Conservation (phyloP, 306 rosid genomes). For the Prunus padus region DNA sequence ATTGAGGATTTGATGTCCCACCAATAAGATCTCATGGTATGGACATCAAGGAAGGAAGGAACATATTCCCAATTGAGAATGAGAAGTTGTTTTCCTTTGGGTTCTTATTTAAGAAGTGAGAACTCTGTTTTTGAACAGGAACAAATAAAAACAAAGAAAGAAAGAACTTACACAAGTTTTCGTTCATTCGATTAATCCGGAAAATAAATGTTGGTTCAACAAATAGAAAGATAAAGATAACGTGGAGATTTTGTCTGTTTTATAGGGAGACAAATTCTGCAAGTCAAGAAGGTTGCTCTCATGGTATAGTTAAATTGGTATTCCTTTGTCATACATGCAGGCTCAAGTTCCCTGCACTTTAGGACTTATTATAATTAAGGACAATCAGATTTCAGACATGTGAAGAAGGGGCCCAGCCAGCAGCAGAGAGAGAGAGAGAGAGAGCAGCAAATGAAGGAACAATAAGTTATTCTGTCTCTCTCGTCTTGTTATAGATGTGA, state of each 20-base stretch:
- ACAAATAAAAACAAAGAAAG: neutral
- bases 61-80: neutral
- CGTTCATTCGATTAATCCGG: neutral
- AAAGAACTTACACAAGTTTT: neutral
- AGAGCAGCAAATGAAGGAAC: constrained; percentile 3
- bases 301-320: constrained; percentile 11
- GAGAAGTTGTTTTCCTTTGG: neutral
- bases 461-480: neutral
- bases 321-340: constrained; percentile 25
- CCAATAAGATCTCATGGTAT: neutral
- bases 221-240: constrained; percentile 10
- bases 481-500: neutral
- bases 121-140: neutral
- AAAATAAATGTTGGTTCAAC: constrained; percentile 6
- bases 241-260: constrained; percentile 37
- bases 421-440: no score
- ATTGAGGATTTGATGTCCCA: neutral
- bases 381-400: constrained; percentile 38
- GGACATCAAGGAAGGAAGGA: no score
- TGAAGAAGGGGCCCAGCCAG: constrained; percentile 40
- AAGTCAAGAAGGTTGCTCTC: constrained; percentile 39
- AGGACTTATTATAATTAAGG: constrained; percentile 21
- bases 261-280: constrained; percentile 36
- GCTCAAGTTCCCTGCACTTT: constrained; percentile 17
- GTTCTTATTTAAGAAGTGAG: neutral